Percentiles rank a stretch among this genome's conserved stretches.
Evolutionary conservation across 371 early-diverging fungal species (phyloP).

Genomic region (Apophysomyces trapeziformis): DNA sequence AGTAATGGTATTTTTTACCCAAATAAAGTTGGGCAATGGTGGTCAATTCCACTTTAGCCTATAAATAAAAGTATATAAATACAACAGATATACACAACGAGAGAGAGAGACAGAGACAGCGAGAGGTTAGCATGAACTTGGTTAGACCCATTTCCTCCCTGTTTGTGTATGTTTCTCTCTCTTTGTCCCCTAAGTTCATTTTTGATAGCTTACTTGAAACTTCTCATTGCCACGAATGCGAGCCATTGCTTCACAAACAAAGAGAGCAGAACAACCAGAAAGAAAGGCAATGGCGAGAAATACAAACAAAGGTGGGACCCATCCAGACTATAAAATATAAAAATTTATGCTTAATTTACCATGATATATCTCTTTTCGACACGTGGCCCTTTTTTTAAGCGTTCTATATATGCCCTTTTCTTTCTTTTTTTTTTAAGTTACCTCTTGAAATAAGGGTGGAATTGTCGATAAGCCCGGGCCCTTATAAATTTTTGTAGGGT

Average conservation of each 20-base stretch:
- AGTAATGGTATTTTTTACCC: conserved; percentile 55
- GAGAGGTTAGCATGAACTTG: not conserved
- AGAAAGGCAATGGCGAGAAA: conserved; percentile 50
- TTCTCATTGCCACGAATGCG: conserved; percentile 77
- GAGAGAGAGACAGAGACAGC: too few species aligned
- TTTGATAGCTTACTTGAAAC: conserved; percentile 49
- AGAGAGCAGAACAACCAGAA: conserved; percentile 61
- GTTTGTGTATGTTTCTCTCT: not conserved
- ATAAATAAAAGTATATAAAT: conserved; percentile 7
- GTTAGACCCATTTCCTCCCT: not conserved
- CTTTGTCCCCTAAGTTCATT: not conserved
- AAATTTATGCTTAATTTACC: not conserved
- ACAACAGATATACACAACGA: not conserved
- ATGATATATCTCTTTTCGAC: not conserved
- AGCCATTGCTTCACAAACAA: conserved; percentile 81
- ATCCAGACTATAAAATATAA: conserved; percentile 35
- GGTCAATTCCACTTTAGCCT: conserved; percentile 60
- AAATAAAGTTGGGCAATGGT: conserved; percentile 61
- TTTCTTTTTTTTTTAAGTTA: conserved; percentile 15
- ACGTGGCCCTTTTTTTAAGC: too few species aligned
- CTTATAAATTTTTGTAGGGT: conserved; percentile 5
- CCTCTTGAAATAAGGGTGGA: conserved; percentile 48
- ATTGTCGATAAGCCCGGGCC: conserved; percentile 53
- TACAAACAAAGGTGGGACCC: conserved; percentile 49
- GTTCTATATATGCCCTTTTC: not conserved